Conservation (phyloP, 805 yeast genomes). For the Myxozyma udenii region DNA sequence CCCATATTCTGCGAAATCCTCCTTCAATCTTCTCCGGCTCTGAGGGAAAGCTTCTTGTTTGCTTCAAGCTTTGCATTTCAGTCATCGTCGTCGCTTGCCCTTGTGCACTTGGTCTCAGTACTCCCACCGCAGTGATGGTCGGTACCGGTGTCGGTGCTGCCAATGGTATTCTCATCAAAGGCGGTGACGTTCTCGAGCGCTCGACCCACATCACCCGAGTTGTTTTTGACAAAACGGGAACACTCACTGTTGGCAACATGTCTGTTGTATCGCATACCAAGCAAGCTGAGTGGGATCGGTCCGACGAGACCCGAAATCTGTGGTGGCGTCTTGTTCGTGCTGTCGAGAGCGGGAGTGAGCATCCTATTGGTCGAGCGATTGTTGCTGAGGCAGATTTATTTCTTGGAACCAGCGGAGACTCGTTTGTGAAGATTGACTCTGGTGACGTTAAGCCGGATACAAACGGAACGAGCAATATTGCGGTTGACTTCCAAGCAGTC, state of each 20-base stretch:
- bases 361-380: constrained; percentile 81
- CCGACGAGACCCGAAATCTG: constrained; percentile 25
- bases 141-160: constrained; percentile 96
- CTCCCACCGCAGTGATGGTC: constrained; percentile 98
- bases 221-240: constrained; percentile 94
- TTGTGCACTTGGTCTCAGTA: constrained; percentile 94
- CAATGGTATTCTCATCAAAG: constrained; percentile 85
- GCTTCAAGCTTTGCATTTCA: constrained; percentile 77
- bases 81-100: constrained; percentile 98
- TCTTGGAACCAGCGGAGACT: not conserved
- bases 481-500: constrained; percentile 32
- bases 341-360: constrained; percentile 72
- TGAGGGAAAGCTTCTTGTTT: constrained; percentile 60
- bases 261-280: constrained; percentile 36
- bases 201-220: constrained; percentile 63
- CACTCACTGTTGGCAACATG: constrained; percentile 85
- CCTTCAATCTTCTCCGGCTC: constrained; percentile 48
- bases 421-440: not conserved
- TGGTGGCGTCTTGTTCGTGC: constrained; percentile 58
- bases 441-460: not conserved
- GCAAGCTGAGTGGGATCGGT: constrained; percentile 13
- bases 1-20: constrained; percentile 40
- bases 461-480: constrained; percentile 1
- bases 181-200: constrained; percentile 82
- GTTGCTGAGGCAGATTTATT: constrained; percentile 39